Evolutionary conservation across 129 eudicot species (phyloP).

Genomic region (Sambucus nigra): DNA sequence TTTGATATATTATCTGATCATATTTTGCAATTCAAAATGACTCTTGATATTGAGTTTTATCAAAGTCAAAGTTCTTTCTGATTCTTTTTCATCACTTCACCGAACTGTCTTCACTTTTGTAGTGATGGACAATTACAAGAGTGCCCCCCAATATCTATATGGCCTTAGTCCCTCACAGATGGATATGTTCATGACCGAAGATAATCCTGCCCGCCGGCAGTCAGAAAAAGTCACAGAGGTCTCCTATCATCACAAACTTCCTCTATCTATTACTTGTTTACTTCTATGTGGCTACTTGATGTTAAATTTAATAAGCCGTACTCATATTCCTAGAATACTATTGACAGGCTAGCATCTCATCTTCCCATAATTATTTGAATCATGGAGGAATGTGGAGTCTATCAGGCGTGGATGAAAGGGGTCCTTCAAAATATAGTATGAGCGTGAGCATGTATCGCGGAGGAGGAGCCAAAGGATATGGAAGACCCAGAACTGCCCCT

Average conservation of each 20-base stretch:
- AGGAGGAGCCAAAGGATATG: slow-evolving; percentile 41
- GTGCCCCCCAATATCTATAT: slow-evolving; percentile 55
- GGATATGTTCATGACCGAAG: slow-evolving; percentile 93
- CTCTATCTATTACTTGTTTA: not conserved
- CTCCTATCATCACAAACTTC: slow-evolving; percentile 9
- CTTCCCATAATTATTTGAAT: slow-evolving; percentile 49
- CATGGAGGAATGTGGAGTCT: slow-evolving; percentile 70
- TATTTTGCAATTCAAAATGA: not conserved
- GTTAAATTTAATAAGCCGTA: too few relatives aligned
- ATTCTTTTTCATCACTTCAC: not conserved
- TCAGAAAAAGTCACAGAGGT: slow-evolving; percentile 77
- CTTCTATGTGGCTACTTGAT: too few relatives aligned
- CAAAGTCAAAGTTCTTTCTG: not conserved
- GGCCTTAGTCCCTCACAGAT: slow-evolving; percentile 80
- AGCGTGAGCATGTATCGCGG: slow-evolving; percentile 66
- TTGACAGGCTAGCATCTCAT: slow-evolving; percentile 64
- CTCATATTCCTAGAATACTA: not conserved
- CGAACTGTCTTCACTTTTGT: slow-evolving; percentile 9
- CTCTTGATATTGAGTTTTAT: not conserved
- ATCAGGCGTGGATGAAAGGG: slow-evolving; percentile 38
- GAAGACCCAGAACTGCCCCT: slow-evolving; percentile 69
- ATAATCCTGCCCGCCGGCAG: slow-evolving; percentile 58
- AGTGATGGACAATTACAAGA: slow-evolving; percentile 88
- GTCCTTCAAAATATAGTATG: slow-evolving; percentile 57
- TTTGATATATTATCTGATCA: not conserved